Conservation (phyloP, 139 green algal species). For the Penium margaritaceum region DNA sequence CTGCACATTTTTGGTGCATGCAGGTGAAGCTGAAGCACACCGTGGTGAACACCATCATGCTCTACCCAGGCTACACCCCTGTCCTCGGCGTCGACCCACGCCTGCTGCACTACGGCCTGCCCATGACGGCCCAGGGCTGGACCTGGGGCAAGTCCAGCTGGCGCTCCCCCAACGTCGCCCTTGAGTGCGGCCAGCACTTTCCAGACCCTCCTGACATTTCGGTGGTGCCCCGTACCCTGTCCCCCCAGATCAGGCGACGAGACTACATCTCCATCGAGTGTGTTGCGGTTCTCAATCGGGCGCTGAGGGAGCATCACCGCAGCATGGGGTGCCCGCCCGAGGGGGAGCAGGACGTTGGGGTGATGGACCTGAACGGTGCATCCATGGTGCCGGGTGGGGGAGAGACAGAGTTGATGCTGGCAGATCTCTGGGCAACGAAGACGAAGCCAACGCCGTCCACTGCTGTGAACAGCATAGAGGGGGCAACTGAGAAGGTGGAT, state of each 20-base stretch:
- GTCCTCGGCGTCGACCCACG: not conserved
- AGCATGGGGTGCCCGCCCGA: conserved; percentile 9
- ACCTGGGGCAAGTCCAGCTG: conserved; percentile 10
- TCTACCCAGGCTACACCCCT: conserved; percentile 34
- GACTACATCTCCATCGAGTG: conserved; percentile 35
- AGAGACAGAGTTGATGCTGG: not conserved
- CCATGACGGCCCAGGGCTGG: conserved; percentile 14
- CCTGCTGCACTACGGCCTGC: conserved; percentile 37
- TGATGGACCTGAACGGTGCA: conserved; percentile 5
- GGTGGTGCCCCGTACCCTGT: not conserved
- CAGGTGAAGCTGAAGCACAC: conserved; percentile 30
- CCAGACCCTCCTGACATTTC: conserved; percentile 17
- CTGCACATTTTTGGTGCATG: too few relatives aligned
- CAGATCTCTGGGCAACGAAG: not conserved
- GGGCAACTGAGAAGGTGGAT: not conserved
- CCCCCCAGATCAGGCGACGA: not conserved
- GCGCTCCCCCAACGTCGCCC: conserved; percentile 9
- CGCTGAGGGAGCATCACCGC: conserved; percentile 20
- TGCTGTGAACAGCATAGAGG: too few relatives aligned
- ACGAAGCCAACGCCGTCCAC: too few relatives aligned
- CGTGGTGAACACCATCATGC: conserved; percentile 14
- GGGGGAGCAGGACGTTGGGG: conserved; percentile 14
- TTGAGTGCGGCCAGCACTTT: conserved; percentile 19
- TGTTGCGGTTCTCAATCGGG: conserved; percentile 17
- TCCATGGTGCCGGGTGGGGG: not conserved